Base-by-base conservation (phyloP, 1,139 yeast genomes). In the Yamadazyma dushanensis region DNA sequence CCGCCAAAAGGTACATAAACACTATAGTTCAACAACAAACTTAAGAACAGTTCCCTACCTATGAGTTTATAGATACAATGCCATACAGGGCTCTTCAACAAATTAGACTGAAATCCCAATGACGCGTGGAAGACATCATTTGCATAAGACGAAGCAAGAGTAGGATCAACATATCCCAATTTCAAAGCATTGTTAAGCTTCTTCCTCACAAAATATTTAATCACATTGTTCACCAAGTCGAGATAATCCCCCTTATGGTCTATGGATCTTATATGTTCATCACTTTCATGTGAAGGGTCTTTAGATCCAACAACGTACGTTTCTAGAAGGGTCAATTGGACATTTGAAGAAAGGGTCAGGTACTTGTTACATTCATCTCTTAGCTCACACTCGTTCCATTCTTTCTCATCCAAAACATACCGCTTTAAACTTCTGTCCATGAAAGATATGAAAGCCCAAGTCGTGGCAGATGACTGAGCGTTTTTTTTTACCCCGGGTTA, bases 21-120 rank as follows among this genome's bases (percentile, higher is more conserved):
- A 22, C 51, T 52, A 21, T 53, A 47, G 18, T 55, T 53, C 9
- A 65, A 33, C 1, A 76, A 16, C 32, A 76, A 36, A 3, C 57
- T 41, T 5, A 63, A 26, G 44, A 73, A 73, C 1, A 33, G 37
- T 1, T 37, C 37, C 9, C 37, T 39, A 0, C 79, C 78, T 0
- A 73, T 41, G 2, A 54, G 33, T 1, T 38, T 35, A 14, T 31
- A 34, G 8, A 39, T 18, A 15, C 31, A 43, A 15, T 59, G 57
- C 70, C 79, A 73, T n/a, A 50, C 40, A 5, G 56, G 46, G 2
- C 57, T 46, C 38, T 71, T 71, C 18, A 75, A 43, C 3, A 45
- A 40, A 31, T 57, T 61, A 6, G 53, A 54, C 20, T 48, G 51
- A 32, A 61, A 59, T 32, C 57, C 63, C 1, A 51, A 50, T 16